Conservation (phyloP, 805 yeast species). For the Blastobotrys americana region DNA sequence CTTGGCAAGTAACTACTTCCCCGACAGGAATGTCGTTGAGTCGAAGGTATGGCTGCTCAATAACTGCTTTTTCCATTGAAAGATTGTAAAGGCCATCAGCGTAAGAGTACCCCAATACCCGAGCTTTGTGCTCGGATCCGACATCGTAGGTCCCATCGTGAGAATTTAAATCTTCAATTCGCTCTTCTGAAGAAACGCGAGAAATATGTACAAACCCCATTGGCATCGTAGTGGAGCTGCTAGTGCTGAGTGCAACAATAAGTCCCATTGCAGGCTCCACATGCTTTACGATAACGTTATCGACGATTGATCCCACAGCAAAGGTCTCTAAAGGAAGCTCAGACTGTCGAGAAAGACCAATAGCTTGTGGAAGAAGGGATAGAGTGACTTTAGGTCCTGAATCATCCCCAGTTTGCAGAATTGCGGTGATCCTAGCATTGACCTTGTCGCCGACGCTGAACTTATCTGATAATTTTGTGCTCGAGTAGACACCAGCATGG, state of each 20-base stretch:
- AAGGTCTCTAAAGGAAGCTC: slow-evolving; percentile 50
- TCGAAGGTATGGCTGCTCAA: slow-evolving; percentile 60
- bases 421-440: slow-evolving; percentile 64
- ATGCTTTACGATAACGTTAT: slow-evolving; percentile 46
- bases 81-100: slow-evolving; percentile 62
- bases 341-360: slow-evolving; percentile 29
- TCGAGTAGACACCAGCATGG: slow-evolving; percentile 45
- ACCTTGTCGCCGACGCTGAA: slow-evolving; percentile 59
- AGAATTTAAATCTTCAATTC: slow-evolving; percentile 25
- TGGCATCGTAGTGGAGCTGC: slow-evolving; percentile 24
- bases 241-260: slow-evolving; percentile 42
- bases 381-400: slow-evolving; percentile 53
- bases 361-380: slow-evolving; percentile 53
- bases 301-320: slow-evolving; percentile 66
- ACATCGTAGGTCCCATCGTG: slow-evolving; percentile 36
- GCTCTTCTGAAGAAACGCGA: slow-evolving; percentile 40
- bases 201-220: slow-evolving; percentile 77
- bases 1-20: slow-evolving; percentile 46
- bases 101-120: slow-evolving; percentile 63
- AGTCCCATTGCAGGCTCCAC: slow-evolving; percentile 38
- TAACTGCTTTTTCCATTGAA: slow-evolving; percentile 58
- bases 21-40: slow-evolving; percentile 74
- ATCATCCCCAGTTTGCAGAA: slow-evolving; percentile 40
- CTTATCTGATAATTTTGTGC: slow-evolving; percentile 48
- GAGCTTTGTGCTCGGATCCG: slow-evolving; percentile 66